Percentiles rank a stretch among this genome's conserved stretches.
phyloP scores from a whole-genome alignment of 1,139 yeast genomes.

The Geotrichum bryndzae region DNA sequence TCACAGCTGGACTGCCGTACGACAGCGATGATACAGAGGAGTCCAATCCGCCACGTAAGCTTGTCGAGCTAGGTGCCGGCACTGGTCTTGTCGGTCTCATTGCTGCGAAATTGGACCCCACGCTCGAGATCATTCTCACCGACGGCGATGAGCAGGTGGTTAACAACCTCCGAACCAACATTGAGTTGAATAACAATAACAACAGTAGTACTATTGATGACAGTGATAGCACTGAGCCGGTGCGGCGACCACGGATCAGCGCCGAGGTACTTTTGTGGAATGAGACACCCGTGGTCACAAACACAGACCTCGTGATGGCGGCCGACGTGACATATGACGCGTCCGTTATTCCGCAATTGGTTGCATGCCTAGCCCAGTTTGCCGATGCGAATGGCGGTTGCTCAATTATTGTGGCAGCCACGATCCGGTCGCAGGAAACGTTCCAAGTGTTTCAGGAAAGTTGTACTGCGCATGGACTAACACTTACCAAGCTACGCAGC shows the following conservation, averaged over 20 bases:
- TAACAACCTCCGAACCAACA: conserved; percentile 44
- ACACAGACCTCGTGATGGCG: conserved; percentile 41
- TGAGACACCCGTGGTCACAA: conserved; percentile 34
- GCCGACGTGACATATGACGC: conserved; percentile 86
- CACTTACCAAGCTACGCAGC: neutral
- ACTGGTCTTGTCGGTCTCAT: conserved; percentile 79
- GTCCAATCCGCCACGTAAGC: conserved; percentile 1
- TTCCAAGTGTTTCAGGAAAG: conserved; percentile 47
- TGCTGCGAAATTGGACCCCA: conserved; percentile 33
- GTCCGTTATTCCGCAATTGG: conserved; percentile 51
- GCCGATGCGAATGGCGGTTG: neutral
- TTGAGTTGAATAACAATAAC: conserved; percentile 40
- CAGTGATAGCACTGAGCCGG: neutral
- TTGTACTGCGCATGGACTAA: conserved; percentile 26
- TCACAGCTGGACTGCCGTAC: neutral
- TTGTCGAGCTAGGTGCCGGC: conserved; percentile 82
- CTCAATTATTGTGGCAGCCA: conserved; percentile 45
- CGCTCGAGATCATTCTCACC: conserved; percentile 46
- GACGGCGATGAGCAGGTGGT: conserved; percentile 73
- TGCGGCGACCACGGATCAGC: neutral
- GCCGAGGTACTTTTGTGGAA: conserved; percentile 52
- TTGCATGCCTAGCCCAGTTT: conserved; percentile 40
- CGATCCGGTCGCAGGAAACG: conserved; percentile 62
- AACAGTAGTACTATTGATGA: conserved; percentile 19
- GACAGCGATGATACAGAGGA: conserved; percentile 5